Base-by-base conservation (phyloP, 1,284 basidiomycete genomes). In the Paramarasmius palmivorus region DNA sequence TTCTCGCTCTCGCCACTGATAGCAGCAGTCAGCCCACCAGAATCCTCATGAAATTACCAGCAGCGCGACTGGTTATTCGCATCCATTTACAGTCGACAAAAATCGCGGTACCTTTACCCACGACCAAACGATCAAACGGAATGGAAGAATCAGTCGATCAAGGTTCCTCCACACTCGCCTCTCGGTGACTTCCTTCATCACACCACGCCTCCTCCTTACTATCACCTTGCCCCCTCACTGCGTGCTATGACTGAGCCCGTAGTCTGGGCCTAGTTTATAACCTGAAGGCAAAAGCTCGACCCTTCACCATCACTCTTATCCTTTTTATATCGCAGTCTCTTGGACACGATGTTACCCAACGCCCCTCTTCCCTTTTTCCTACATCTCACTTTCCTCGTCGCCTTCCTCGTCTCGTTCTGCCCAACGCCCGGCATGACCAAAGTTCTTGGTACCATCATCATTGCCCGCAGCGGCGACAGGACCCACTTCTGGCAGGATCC, bases 381-480 rank as follows among this genome's bases (percentile, higher is more conserved):
- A 4, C 15, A 32, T 12, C 25, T 46, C 4, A 32, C 52, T 35
- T 26, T 50, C 50, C 53, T 39, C 36, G 26, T 50, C 52, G 48
- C 54, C 55, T 53, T 59, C 56, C 54, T 36, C 22, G 48, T 56
- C 60, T 57, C 49, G 52, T 55, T 54, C 49, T 37, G 49, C 53
- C 57, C 53, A 57, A 57, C 59, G 58, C 51, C 50, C 61, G 57
- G 62, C 63, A 78, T 87, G 74, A 82, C 84, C 62, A 81, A 84
- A 70, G 83, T 92, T 55, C 82, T 89, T 61, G 92, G 92, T 70
- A 86, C 89, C 62, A 81, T 95, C 63, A 76, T 93, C 65, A 76
- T 95, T 63, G 85, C 88, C 55, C 87, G 92, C 61, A 93, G 93
- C 64, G 93, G 92, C 57, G 92, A 93, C 71, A 82, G 90, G 55